Evolutionary conservation across 2,329 filamentous ascomycete species (phyloP).

Genomic region (Aureobasidium lini): DNA sequence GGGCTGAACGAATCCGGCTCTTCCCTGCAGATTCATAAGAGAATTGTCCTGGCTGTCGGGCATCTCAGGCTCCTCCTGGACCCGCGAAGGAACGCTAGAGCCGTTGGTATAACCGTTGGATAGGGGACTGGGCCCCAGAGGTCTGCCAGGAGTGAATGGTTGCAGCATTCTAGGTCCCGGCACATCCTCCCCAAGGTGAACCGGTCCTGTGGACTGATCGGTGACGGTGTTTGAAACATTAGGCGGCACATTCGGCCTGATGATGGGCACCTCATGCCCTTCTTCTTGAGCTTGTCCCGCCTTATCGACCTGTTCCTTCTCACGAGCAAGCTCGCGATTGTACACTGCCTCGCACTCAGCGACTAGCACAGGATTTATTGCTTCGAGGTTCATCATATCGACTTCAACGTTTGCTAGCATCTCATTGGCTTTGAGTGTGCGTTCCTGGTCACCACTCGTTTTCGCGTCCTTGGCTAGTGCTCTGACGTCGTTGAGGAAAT

Average conservation of each 20-base stretch:
- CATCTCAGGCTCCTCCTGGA: constrained; percentile 39
- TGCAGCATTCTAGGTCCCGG: constrained; percentile 41
- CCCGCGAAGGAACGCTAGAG: constrained; percentile 31
- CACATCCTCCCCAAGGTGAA: constrained; percentile 56
- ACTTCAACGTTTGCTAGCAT: constrained; percentile 90
- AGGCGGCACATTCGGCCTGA: constrained; percentile 34
- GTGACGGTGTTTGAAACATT: constrained; percentile 35
- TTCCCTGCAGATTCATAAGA: constrained; percentile 23
- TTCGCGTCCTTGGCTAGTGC: constrained; percentile 78
- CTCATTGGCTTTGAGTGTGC: constrained; percentile 81
- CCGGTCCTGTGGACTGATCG: constrained; percentile 37
- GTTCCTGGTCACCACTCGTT: constrained; percentile 72
- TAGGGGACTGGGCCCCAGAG: constrained; percentile 51
- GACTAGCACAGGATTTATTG: constrained; percentile 53
- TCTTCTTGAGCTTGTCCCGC: constrained; percentile 58
- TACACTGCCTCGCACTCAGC: constrained; percentile 77
- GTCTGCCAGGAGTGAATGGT: constrained; percentile 42
- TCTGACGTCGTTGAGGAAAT: constrained; percentile 84
- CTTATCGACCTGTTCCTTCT: constrained; percentile 45
- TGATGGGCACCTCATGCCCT: constrained; percentile 34
- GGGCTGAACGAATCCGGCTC: constrained; percentile 25
- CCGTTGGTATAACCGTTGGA: constrained; percentile 51
- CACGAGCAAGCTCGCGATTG: constrained; percentile 60
- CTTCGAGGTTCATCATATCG: constrained; percentile 72
- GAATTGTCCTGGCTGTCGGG: constrained; percentile 33